Base-by-base conservation (phyloP, 1,139 yeast species). In the Kluyveromyces sp. region DNA sequence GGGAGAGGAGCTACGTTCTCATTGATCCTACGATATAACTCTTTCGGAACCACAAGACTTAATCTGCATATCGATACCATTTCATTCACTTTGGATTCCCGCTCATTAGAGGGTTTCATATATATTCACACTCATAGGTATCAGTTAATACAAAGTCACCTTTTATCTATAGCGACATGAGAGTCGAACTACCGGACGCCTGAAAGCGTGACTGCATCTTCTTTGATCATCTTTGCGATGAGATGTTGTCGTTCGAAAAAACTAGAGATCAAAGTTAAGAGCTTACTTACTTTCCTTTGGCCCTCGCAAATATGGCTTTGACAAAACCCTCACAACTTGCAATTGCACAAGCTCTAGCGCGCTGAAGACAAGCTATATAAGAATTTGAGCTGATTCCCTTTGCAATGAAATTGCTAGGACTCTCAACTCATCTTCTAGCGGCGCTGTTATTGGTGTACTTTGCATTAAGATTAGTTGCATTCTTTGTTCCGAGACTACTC, bases 401-500 rank as follows among this genome's bases (percentile, higher is more conserved):
- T 9, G 11, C 15, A 17, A 35, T 35, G 39, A 35, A 6, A 3
- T 17, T 25, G 7, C 22, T 16, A 9, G 19, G 12, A 19, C n/a
- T 35, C 13, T 11, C 25, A 8, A 35, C 39, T 12, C 8, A 9
- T 25, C 3, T 35, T 8, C n/a, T 35, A 7, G 39, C 30, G n/a
- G 9, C 8, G 4, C 13, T 49, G 15, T 39, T 43, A 3, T 29
- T 36, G 17, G 20, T 37, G 8, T 30, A 42, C 8, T 33, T 47
- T 33, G 22, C 40, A 8, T 22, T 42, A 18, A 30, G 39, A 18
- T 39, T 46, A 7, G 30, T 44, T 20, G 7, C 40, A 8, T 38
- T 39, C 12, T 42, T 48, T 15, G 22, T 49, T 12, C 51, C 53
- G 12, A 44, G 43, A 22, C 44, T 51, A 30, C 39, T 47, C 20